These are phyloP conservation scores for Lenwebbia sp. DNA, from an alignment of 345 rosid species.

Conservation along the genomic window DNA sequence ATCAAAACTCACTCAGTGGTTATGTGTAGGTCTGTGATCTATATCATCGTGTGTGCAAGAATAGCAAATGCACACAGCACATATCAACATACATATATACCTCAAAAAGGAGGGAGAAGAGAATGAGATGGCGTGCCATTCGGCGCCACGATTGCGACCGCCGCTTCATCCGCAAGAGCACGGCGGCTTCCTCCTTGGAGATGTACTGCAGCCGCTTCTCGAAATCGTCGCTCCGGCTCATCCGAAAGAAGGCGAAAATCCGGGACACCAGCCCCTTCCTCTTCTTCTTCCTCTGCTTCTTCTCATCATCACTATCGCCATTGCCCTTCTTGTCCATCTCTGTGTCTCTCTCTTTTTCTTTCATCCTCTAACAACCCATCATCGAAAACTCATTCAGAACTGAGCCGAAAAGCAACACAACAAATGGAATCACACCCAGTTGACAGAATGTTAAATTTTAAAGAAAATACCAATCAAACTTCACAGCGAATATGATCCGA, in stretches of 20 bases:
- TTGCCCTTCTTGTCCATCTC: neutral
- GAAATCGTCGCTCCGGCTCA: constrained; percentile 52
- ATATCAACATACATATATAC: constrained; percentile 12
- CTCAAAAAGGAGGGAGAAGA: constrained; percentile 67
- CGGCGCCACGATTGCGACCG: constrained; percentile 61
- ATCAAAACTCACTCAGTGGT: neutral
- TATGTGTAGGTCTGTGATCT: neutral
- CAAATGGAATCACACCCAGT: neutral
- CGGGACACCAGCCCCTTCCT: constrained; percentile 58
- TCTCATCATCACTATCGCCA: constrained; percentile 4
- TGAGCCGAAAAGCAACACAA: neutral
- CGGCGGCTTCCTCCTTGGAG: constrained; percentile 73
- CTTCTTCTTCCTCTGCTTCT: constrained; percentile 24
- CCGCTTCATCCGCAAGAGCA: constrained; percentile 53
- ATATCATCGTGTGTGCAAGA: neutral
- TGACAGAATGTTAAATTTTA: neutral
- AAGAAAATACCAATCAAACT: neutral
- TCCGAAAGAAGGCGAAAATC: constrained; percentile 50
- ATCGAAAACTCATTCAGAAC: neutral
- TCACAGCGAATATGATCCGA: neutral
- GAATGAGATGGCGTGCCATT: constrained; percentile 44
- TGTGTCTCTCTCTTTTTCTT: neutral
- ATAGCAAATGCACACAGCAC: neutral
- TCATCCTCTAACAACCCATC: neutral
- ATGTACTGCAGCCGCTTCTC: constrained; percentile 82